Evolutionary conservation across 116 monocot species (phyloP), one percentile per base, ranked within the genome.

Genomic region (Zostera marina): DNA sequence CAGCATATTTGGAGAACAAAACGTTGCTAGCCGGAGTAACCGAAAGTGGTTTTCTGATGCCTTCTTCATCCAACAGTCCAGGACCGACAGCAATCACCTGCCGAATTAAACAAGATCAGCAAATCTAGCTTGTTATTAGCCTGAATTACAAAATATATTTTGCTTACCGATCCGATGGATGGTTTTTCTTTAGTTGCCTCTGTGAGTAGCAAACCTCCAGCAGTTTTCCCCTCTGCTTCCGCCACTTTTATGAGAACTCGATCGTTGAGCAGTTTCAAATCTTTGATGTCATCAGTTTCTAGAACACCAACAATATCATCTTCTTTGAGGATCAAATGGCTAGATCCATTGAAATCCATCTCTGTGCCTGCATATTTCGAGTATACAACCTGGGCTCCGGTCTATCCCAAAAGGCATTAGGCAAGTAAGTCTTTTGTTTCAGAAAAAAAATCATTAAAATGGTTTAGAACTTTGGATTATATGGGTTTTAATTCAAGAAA

Each of bases 161-260:
- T 26, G 44, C 79, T 81, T 66, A 87, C 87, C 16, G 79, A 76
- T n/a, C 81, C 87, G 56, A 76, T 68, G 2, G 87, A 78, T 17
- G 87, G 81, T 64, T 76, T 87, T 53, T 87, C 87, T 58, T 87
- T 81, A 14, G 79, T 16, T 15, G 87, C 75, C 24, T 73, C 76
- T 24, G 87, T 81, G 52, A 87, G 57, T 23, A 87, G 58, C 58
- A 87, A 52, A 4, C 87, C 87, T 16, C 81, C 87, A 15, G 87
- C 70, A 39, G 87, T 87, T 68, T 76, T 87, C 63, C 69, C 76
- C 55, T 87, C 87, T 61, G 81, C 79, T 58, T 72, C 71, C 0
- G 78, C 73, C 40, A 81, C 76, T 77, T 82, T 77, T 42, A 82
- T 77, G 1, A 82, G 74, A 42, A 77, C 58, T 0, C 81, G 73